Evolutionary conservation across 371 early-diverging fungal genomes (phyloP), one percentile per base, ranked within the genome.

Genomic region (Amoeboaphelidium protococcarum): DNA sequence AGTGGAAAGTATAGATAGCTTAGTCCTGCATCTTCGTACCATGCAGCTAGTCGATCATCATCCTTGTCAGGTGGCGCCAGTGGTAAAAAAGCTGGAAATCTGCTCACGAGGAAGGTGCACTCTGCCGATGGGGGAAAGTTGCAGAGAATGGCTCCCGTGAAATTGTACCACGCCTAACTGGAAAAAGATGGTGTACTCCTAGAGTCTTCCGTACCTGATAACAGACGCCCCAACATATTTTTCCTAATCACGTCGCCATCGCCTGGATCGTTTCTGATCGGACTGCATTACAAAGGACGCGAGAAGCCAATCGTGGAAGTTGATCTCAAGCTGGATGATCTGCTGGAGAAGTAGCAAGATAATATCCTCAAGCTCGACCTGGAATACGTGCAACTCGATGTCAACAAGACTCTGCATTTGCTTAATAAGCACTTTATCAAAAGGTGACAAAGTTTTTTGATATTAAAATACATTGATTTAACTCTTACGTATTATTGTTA

Each of bases 261-360:
- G 42, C 77, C 83, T 0, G 86, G 86, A 10, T 80, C 83, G 3
- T 91, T 82, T 54, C 69, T 86, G 26, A 83, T 89, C 54, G 74
- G 79, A 3, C 67, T 91, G 55, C 74, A 81, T 52, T 89, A 78
- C 58, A 25, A 63, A 63, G 79, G 66, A 21, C 72, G 92, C 13
- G 90, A 89, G 42, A 82, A 83, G 54, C 77, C 92, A 1, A 85
- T 91, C 46, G 58, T 91, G 50, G 85, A 86, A 62, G 87, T 91
- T 86, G 87, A 88, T 60, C 67, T 90, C 54, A 82, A 85, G 50
- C 64, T 90, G 26, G 91, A 90, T 55, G 91, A 90, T 59, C 61
- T 90, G 52, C 64, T 90, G 40, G 88, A 86, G 60, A 84, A 85
- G 76, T 86, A 91, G 75, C 86, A 85, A 65, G 78, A 81, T 52